phyloP scores from a whole-genome alignment of 306 rosid genomes.

The Malus sieversii region DNA sequence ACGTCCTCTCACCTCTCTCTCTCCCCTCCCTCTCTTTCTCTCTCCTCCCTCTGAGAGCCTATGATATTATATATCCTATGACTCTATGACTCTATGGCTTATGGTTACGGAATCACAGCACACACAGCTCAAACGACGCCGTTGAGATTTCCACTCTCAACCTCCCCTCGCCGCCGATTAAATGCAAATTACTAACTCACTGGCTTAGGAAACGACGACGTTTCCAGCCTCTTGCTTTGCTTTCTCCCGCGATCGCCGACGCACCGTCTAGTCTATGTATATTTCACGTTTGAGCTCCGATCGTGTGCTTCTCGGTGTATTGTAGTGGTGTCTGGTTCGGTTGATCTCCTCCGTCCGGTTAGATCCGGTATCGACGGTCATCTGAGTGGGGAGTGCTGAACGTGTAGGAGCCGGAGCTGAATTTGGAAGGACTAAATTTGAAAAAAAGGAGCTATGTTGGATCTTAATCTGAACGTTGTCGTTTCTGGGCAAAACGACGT shows the following conservation, averaged over 20 bases:
- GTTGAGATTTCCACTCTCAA: background rate
- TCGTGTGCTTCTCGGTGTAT: slow-evolving; percentile 16
- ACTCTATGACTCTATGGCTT: background rate
- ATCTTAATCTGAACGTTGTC: slow-evolving; percentile 73
- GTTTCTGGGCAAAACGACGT: slow-evolving; percentile 47
- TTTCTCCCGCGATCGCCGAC: slow-evolving; percentile 28
- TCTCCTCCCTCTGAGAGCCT: background rate
- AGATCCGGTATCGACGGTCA: slow-evolving; percentile 14
- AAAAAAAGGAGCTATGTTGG: slow-evolving; percentile 41
- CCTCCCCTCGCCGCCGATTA: background rate
- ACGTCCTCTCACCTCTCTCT: slow-evolving; percentile 27
- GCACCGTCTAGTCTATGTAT: background rate
- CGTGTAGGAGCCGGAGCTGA: slow-evolving; percentile 13
- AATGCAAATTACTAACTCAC: background rate
- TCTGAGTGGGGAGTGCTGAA: slow-evolving; percentile 6
- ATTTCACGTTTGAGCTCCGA: slow-evolving; percentile 23
- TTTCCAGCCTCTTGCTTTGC: background rate
- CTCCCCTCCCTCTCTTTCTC: slow-evolving; percentile 1
- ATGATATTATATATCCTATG: background rate
- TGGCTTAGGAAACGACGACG: background rate
- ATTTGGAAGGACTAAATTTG: slow-evolving; percentile 3
- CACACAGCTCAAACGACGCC: background rate
- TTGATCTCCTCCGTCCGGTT: slow-evolving; percentile 18
- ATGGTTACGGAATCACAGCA: background rate
- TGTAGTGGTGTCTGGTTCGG: slow-evolving; percentile 12